Base-by-base conservation (phyloP, 805 yeast species). In the Peterozyma xylosa region DNA sequence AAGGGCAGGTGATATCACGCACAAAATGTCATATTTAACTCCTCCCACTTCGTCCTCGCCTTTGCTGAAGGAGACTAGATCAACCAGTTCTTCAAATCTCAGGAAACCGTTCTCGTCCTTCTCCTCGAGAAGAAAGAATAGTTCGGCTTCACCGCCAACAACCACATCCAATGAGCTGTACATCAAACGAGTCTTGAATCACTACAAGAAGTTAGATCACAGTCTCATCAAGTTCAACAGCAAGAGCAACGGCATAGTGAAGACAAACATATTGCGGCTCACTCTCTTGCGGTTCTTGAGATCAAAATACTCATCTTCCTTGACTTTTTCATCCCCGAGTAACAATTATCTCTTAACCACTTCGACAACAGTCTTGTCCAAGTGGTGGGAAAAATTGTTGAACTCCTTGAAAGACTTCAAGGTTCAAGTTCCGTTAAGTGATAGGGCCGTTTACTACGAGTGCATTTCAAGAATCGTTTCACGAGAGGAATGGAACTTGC, bases 381-480 rank as follows among this genome's bases (percentile, higher is more conserved):
- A 63, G 50, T 78, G 82, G 82, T 77, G 82, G 82, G 52, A 60
- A n/a, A 61, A 70, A n/a, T 54, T 76, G 13, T 52, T 76, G 14
- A 43, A 47, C 6, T 49, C 60, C 3, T 51, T 62, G 33, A 44
- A 53, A n/a, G 65, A 60, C 37, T 21, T 21, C 27, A 43, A 55
- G 27, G 56, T 54, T 11, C 52, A 51, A 21, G 30, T 13, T 33
- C 59, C 64, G 13, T 61, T 74, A 14, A 63, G 76, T 1, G 82
- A 77, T 58, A 60, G 73, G 47, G 65, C 69, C 44, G 80, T 79
- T 30, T 75, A 72, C 53, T 55, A 74, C 37, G 84, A 78, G 52
- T 73, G 78, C 43, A 62, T 78, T 2, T 74, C 80, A 5, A 55
- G 81, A 42, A 67, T 78, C 11, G 47, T 75, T 7, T 59, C 75